Evolutionary conservation across 2,329 filamentous ascomycete genomes (phyloP).

Genomic region (Calonectria montana): DNA sequence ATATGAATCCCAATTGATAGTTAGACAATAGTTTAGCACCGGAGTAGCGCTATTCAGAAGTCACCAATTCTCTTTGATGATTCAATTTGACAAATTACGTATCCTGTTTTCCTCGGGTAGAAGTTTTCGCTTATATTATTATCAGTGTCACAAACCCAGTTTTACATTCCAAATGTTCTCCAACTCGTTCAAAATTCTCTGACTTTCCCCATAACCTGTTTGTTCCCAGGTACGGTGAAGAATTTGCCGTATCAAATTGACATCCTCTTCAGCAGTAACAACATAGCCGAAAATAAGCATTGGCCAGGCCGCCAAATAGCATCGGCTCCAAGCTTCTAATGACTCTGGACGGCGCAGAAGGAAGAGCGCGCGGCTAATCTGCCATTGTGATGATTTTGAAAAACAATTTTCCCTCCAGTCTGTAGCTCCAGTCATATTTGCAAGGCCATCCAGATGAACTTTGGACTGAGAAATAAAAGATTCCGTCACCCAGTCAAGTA

Average conservation of each 20-base stretch:
- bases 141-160: too few species aligned
- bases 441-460: too few species aligned
- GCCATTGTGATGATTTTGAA: background rate
- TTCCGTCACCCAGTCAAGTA: conserved; percentile 13
- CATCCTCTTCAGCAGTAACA: conserved; percentile 13
- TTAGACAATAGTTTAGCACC: too few species aligned
- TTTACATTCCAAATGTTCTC: background rate
- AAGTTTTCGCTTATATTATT: background rate
- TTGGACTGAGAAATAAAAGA: background rate
- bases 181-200: background rate
- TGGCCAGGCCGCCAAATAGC: conserved; percentile 25
- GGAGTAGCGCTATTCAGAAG: too few species aligned
- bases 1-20: too few species aligned
- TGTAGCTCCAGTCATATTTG: too few species aligned
- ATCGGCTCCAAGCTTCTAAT: conserved; percentile 17
- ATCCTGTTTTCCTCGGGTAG: too few species aligned
- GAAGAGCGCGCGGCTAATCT: background rate
- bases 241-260: background rate
- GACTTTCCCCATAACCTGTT: background rate
- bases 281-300: conserved; percentile 26
- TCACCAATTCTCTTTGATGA: background rate
- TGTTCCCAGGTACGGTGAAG: background rate
- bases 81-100: background rate
- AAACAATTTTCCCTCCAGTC: background rate
- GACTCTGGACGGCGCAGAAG: conserved; percentile 11